These are phyloP conservation scores for Daedalea quercina DNA, from an alignment of 768 basidiomycete species.

Conservation along the genomic window DNA sequence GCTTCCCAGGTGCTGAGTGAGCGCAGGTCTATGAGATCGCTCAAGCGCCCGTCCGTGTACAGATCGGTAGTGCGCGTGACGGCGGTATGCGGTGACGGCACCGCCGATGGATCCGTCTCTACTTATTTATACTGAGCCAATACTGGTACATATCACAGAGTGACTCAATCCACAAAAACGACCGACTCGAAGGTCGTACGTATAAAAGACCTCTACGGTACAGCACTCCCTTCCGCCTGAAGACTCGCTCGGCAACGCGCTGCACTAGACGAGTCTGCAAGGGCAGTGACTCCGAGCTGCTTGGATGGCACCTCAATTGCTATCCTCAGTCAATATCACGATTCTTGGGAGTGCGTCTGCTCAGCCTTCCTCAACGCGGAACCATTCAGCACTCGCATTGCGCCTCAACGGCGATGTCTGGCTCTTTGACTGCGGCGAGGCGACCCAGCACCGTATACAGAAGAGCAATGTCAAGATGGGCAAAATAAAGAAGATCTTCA, in stretches of 20 bases:
- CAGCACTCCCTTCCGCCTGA: too few relatives aligned
- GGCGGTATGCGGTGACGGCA: too few relatives aligned
- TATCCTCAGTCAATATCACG: slow-evolving; percentile 44
- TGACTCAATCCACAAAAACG: too few relatives aligned
- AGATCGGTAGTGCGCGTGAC: too few relatives aligned
- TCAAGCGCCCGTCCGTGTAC: not conserved
- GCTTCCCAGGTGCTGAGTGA: not conserved
- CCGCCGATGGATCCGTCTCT: too few relatives aligned
- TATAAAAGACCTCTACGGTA: too few relatives aligned
- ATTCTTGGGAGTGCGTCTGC: slow-evolving; percentile 82
- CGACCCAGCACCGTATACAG: slow-evolving; percentile 73
- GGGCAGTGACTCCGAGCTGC: too few relatives aligned
- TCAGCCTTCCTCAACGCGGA: slow-evolving; percentile 71
- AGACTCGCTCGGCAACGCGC: too few relatives aligned
- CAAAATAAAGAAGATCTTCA: slow-evolving; percentile 74
- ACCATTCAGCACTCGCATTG: slow-evolving; percentile 69
- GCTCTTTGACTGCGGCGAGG: slow-evolving; percentile 85
- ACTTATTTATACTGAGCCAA: too few relatives aligned
- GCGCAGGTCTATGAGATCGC: not conserved
- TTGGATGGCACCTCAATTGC: not conserved
- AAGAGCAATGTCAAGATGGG: slow-evolving; percentile 72
- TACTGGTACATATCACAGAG: too few relatives aligned
- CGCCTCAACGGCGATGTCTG: slow-evolving; percentile 66
- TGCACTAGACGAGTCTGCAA: too few relatives aligned
- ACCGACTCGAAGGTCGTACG: too few relatives aligned